phyloP scores from a whole-genome alignment of 2,329 filamentous ascomycete species.

The Ustilaginoidea virens region DNA sequence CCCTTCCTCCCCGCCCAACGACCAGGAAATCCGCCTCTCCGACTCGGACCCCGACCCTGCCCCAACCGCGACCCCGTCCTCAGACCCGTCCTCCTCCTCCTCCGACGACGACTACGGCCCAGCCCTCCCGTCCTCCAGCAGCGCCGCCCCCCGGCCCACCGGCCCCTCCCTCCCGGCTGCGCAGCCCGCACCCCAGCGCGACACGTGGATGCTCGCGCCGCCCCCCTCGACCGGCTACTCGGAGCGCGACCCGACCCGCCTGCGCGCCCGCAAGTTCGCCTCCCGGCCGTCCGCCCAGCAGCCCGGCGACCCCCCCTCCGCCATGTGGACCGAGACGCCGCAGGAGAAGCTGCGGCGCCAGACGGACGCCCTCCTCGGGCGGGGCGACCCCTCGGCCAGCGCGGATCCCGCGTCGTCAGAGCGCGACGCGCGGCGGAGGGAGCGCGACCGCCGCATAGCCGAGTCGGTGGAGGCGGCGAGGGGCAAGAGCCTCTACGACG shows the following conservation, averaged over 20 bases:
- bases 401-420: slow-evolving; percentile 23
- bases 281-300: slow-evolving; percentile 30
- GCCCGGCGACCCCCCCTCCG: slow-evolving; percentile 31
- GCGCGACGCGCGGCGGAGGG: slow-evolving; percentile 37
- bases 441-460: slow-evolving; percentile 29
- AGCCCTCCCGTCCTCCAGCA: slow-evolving; percentile 31
- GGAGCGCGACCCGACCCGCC: slow-evolving; percentile 68
- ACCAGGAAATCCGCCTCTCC: slow-evolving; percentile 23
- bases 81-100: slow-evolving; percentile 21
- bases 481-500: slow-evolving; percentile 42
- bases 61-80: slow-evolving; percentile 22
- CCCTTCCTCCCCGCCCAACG: slow-evolving; percentile 4
- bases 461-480: slow-evolving; percentile 37
- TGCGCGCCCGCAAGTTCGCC: slow-evolving; percentile 70
- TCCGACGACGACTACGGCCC: slow-evolving; percentile 37
- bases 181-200: slow-evolving; percentile 44
- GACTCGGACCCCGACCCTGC: slow-evolving; percentile 16
- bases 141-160: slow-evolving; percentile 27
- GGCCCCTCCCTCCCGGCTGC: slow-evolving; percentile 19
- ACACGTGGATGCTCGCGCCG: slow-evolving; percentile 73
- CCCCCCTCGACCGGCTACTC: slow-evolving; percentile 33
- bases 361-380: slow-evolving; percentile 68
- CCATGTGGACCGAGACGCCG: slow-evolving; percentile 83
- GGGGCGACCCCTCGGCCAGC: slow-evolving; percentile 28
- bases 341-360: slow-evolving; percentile 73